Base-by-base conservation (phyloP, 2,329 filamentous ascomycete genomes). In the Pseudocercospora eumusae region DNA sequence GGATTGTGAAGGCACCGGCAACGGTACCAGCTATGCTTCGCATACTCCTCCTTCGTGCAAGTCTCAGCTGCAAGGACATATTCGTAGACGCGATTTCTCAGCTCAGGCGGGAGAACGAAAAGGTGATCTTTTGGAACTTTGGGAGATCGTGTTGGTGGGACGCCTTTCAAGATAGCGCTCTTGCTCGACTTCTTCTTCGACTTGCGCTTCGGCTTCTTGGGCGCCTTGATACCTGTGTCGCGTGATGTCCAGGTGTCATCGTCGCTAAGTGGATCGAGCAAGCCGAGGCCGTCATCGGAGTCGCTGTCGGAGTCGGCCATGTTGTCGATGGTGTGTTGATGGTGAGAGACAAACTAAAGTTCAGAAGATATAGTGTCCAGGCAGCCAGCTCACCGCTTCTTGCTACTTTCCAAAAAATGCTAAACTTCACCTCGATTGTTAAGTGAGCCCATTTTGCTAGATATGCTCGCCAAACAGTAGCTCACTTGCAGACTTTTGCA, bases 81-180 rank as follows among this genome's bases (percentile, higher is more conserved):
- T 13, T 55, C 56, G 44, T 57, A 60, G 53, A 62, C 18, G 1
- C 27, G 21, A 23, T 53, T 61, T 28, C 28, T 40, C 27, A 56
- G 27, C 33, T 59, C 56, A 8, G 56, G 44, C 13, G 56, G 56
- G 1, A 59, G 27, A 1, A 15, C 11, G 9, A 52, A 33, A 27
- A 59, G 33, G 21, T 15, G 18, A 13, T 15, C 20, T 18, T 53
- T 8, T 1, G 50, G 44, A 8, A 47, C 44, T 8, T 47, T 1
- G 11, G 52, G 25, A 0, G 23, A 9, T 3, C 4, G 44, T 7
- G 20, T 0, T 47, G 23, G 9, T 11, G 44, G 1, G 1, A 25
- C 3, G 23, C 44, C 44, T 47, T 13, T 47, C 4, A 47, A 9
- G 20, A 47, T 25, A 1, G 27, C 8, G 2, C 4, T 23, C 44